Percentiles rank a stretch among this genome's conserved stretches.
phyloP scores from a whole-genome alignment of 352 stramenopile species.

The Phytophthora fragariaefolia region DNA sequence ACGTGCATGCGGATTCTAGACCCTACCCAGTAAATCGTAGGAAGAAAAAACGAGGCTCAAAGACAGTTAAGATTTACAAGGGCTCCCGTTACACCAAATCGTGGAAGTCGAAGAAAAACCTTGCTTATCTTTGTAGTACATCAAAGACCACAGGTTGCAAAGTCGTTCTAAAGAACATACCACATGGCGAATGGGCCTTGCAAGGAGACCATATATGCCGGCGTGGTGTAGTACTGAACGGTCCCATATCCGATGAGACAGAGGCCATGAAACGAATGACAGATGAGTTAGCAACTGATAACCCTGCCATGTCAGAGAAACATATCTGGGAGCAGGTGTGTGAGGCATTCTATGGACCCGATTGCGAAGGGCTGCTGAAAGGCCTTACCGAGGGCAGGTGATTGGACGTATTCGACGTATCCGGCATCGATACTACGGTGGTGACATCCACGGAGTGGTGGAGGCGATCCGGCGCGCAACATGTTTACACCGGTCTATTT shows the following conservation, averaged over 20 bases:
- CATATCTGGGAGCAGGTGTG: slow-evolving; percentile 8
- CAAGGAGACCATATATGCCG: not conserved
- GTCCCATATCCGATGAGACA: not conserved
- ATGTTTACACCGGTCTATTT: slow-evolving; percentile 19
- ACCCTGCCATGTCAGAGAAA: not conserved
- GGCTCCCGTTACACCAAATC: too few species aligned
- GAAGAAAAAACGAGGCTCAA: too few species aligned
- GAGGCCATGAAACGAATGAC: too few species aligned
- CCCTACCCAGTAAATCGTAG: too few species aligned
- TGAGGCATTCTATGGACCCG: slow-evolving; percentile 1
- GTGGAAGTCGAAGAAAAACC: slow-evolving; percentile 8
- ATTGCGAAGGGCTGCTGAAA: slow-evolving; percentile 7
- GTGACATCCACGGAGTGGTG: slow-evolving; percentile 27
- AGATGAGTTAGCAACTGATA: slow-evolving; percentile 2
- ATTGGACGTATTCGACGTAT: slow-evolving; percentile 1
- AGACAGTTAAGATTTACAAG: too few species aligned
- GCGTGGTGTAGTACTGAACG: not conserved
- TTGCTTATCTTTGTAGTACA: slow-evolving; percentile 9
- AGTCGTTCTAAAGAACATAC: not conserved
- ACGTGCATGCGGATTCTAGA: too few species aligned
- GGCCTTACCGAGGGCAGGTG: slow-evolving; percentile 19
- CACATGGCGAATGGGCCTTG: not conserved
- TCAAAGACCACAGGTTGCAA: slow-evolving; percentile 1
- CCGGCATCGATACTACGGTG: slow-evolving; percentile 11
- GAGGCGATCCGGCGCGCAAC: slow-evolving; percentile 6